phyloP scores from a whole-genome alignment of 2,329 filamentous ascomycete genomes.

The Exophiala bonariae region DNA sequence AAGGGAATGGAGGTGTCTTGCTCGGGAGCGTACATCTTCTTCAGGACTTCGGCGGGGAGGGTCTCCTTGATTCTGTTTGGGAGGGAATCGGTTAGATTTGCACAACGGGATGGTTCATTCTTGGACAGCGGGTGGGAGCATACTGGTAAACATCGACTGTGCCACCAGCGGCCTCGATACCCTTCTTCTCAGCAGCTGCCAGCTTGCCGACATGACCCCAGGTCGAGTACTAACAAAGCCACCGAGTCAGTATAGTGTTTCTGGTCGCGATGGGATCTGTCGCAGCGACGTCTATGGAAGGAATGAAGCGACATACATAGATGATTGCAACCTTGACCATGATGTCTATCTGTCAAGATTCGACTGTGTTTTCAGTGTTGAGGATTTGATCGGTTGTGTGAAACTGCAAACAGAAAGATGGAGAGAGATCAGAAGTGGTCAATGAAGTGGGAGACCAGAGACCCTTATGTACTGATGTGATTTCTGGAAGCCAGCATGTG shows the following conservation, averaged over 20 bases:
- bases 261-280: neutral
- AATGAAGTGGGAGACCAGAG: conserved; percentile 2
- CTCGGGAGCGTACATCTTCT: conserved; percentile 85
- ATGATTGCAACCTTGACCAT: conserved; percentile 95
- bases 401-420: neutral
- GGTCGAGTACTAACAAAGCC: conserved; percentile 73
- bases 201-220: conserved; percentile 86
- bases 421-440: neutral
- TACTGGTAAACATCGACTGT: conserved; percentile 79
- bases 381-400: neutral
- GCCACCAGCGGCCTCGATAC: conserved; percentile 85
- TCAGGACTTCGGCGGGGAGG: conserved; percentile 75
- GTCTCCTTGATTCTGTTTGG: conserved; percentile 76
- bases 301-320: conserved; percentile 61
- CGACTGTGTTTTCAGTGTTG: no score
- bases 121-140: conserved; percentile 28
- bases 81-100: neutral
- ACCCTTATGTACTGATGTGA: neutral
- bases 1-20: conserved; percentile 67
- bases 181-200: conserved; percentile 86
- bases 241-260: conserved; percentile 3
- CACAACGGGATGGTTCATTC: no score
- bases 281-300: neutral
- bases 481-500: neutral
- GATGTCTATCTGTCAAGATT: conserved; percentile 33